Percentiles rank a stretch among this genome's conserved stretches.
phyloP scores from a whole-genome alignment of 2,329 filamentous ascomycete species.

The Calonectria hawksworthii region DNA sequence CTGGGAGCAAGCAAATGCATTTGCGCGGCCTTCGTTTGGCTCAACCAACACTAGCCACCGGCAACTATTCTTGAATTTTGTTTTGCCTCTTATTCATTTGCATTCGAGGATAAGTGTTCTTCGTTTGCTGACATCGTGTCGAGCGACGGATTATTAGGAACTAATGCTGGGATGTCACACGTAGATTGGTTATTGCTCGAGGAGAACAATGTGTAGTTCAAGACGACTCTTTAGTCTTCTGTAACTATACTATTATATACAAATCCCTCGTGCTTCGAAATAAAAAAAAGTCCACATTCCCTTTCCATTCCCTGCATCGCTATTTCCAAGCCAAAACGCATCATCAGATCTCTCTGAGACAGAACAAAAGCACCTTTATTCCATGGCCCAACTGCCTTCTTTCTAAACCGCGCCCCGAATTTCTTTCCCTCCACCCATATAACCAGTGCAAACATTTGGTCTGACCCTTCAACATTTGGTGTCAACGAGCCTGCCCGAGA shows the following conservation, averaged over 20 bases:
- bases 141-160: not conserved
- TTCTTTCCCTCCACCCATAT: constrained; percentile 2
- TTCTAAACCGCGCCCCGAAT: not conserved
- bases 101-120: not conserved
- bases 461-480: constrained; percentile 1
- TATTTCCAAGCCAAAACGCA: constrained; percentile 18
- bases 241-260: constrained; percentile 19
- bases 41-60: not conserved
- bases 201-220: not conserved
- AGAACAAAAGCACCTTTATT: constrained; percentile 3
- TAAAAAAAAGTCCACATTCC: not conserved
- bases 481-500: constrained; percentile 14
- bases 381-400: not conserved
- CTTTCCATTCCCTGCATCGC: not conserved
- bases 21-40: not conserved
- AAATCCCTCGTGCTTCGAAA: constrained; percentile 11
- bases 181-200: not conserved
- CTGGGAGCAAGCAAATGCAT: not conserved
- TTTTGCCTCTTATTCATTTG: not conserved
- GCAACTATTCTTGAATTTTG: not conserved
- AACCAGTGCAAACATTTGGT: constrained; percentile 16
- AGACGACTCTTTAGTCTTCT: not conserved
- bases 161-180: not conserved
- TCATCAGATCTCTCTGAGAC: constrained; percentile 10
- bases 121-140: not conserved